Evolutionary conservation across 2,329 filamentous ascomycete species (phyloP).

Genomic region (Verticillium tricorpus): DNA sequence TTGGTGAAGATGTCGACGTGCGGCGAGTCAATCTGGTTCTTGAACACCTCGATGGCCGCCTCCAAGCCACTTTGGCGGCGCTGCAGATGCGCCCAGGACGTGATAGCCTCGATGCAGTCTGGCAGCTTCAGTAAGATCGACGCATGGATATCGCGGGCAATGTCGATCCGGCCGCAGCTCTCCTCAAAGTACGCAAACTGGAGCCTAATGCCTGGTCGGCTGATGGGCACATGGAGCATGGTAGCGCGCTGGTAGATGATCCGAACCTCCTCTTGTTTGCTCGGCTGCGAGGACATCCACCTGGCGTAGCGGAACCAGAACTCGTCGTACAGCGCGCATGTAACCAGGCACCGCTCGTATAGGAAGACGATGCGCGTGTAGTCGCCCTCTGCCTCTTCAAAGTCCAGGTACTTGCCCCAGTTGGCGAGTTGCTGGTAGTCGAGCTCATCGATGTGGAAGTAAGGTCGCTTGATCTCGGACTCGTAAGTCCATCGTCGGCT

Average conservation of each 20-base stretch:
- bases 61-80: slow-evolving; percentile 80
- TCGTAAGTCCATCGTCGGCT: slow-evolving; percentile 94
- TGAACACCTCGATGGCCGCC: slow-evolving; percentile 78
- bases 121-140: slow-evolving; percentile 74
- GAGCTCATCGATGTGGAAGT: slow-evolving; percentile 93
- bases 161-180: slow-evolving; percentile 67
- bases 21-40: slow-evolving; percentile 70
- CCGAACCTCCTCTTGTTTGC: slow-evolving; percentile 83
- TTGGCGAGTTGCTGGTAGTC: slow-evolving; percentile 80
- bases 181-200: slow-evolving; percentile 97
- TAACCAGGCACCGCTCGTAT: slow-evolving; percentile 91
- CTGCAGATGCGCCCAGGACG: slow-evolving; percentile 82
- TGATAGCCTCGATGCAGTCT: slow-evolving; percentile 79
- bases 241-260: slow-evolving; percentile 88
- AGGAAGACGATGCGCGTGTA: slow-evolving; percentile 72
- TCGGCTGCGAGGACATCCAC: slow-evolving; percentile 81
- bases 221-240: slow-evolving; percentile 81
- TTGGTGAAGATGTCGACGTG: slow-evolving; percentile 74
- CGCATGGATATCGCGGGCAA: slow-evolving; percentile 80
- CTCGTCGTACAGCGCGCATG: slow-evolving; percentile 91
- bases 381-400: slow-evolving; percentile 82
- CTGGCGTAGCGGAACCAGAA: slow-evolving; percentile 97
- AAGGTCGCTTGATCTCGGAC: slow-evolving; percentile 88
- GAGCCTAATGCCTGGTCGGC: slow-evolving; percentile 75
- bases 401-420: slow-evolving; percentile 96